phyloP scores from a whole-genome alignment of 2,329 filamentous ascomycete species.

The Aspergillus pseudotamarii region DNA sequence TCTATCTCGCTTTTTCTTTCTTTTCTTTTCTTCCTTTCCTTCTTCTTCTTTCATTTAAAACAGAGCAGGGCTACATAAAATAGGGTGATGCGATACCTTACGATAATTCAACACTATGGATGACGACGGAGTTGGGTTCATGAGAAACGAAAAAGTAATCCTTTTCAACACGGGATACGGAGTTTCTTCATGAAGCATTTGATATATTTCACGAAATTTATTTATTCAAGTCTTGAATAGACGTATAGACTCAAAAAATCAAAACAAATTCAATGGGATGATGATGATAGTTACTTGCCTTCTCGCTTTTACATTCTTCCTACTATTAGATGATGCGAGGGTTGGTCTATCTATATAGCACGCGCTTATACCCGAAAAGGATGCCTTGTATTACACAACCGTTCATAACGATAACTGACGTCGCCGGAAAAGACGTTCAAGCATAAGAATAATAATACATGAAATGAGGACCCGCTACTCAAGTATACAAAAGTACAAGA shows the following conservation, averaged over 20 bases:
- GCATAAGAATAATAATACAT: constrained; percentile 13
- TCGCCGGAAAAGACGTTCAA: background rate
- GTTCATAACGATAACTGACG: background rate
- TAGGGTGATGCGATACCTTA: constrained; percentile 13
- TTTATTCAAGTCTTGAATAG: constrained; percentile 3
- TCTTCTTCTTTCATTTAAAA: constrained; percentile 9
- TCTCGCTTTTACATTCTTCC: background rate
- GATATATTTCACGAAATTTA: constrained; percentile 15
- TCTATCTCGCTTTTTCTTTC: constrained; percentile 13
- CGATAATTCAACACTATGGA: constrained; percentile 28
- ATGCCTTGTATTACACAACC: background rate
- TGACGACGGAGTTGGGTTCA: constrained; percentile 28
- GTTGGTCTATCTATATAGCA: background rate
- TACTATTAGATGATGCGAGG: background rate
- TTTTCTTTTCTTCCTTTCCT: background rate
- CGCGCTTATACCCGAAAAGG: background rate
- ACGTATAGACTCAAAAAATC: background rate
- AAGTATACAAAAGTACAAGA: constrained; percentile 3
- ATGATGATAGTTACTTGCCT: background rate
- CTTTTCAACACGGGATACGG: constrained; percentile 35
- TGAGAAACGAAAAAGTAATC: constrained; percentile 22
- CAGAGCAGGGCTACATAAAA: constrained; percentile 5
- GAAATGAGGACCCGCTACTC: constrained; percentile 1
- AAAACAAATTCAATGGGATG: background rate
- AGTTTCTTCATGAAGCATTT: constrained; percentile 19